Evolutionary conservation across 2,329 filamentous ascomycete species (phyloP), one percentile per base, ranked within the genome.

Genomic region (Fragosphaeria purpurea): DNA sequence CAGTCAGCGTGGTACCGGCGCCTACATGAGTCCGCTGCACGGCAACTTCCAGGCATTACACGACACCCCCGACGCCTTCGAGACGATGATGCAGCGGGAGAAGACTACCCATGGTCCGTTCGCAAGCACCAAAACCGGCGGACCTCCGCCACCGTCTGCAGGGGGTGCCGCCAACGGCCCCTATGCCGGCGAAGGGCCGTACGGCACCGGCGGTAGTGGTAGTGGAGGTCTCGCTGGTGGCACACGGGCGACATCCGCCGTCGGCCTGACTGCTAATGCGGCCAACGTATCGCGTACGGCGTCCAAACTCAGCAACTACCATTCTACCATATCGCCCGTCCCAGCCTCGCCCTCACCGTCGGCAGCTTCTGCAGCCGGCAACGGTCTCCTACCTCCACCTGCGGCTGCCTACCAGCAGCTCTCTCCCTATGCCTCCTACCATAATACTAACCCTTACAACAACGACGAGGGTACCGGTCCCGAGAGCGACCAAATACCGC

Each of bases 41-140:
- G 38, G 47, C 13, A 63, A 56, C 3, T 73, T 72, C 47, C 59
- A 65, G n/a, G 65, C 68, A 1, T 57, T 72, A 10, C 63, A 65
- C 22, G 60, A 64, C 38, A 64, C 64, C 44, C 57, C 58, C 30
- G 63, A 66, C 6, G 61, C 60, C 46, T 65, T 58, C 42, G 63
- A 64, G 43, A 59, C 61, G 1, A 59, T 58, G 34, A 46, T 55
- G 13, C 37, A 43, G 12, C 58, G 53, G 1, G 53, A 47, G 22
- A 55, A 30, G 48, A 51, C 31, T 38, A 41, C 38, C 8, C 22
- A 22, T 3, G 40, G 48, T 2, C 40, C 42, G 5, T 30, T 32
- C 4, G 48, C 42, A 5, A 41, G 41, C 5, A 52, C 53, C 30
- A 34, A 49, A 4, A 43, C 49, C 13, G 48, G 49, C 35, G 11